These are phyloP conservation scores for Pharus latifolius DNA, from an alignment of 176 grass and related monocot species.

Conservation along the genomic window DNA sequence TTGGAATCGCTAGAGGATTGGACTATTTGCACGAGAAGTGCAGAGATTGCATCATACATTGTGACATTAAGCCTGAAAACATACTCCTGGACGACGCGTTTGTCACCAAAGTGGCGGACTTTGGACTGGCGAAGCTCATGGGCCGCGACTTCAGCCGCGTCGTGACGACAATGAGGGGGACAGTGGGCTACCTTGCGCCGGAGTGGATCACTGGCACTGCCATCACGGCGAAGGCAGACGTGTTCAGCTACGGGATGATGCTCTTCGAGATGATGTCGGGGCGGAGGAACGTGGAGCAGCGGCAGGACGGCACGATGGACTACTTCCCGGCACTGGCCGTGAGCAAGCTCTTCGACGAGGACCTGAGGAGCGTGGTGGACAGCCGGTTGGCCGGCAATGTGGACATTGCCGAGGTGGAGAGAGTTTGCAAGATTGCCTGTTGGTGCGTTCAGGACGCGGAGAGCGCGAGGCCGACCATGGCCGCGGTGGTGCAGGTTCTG, in stretches of 20 bases:
- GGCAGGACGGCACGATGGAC: not conserved
- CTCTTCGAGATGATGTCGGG: slow-evolving; percentile 39
- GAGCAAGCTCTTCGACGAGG: not conserved
- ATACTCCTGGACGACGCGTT: slow-evolving; percentile 39
- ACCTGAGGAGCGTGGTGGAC: slow-evolving; percentile 26
- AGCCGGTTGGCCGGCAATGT: not conserved
- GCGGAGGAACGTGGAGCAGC: slow-evolving; percentile 19
- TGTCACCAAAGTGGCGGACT: slow-evolving; percentile 27
- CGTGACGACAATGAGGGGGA: slow-evolving; percentile 42
- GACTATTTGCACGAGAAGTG: slow-evolving; percentile 55
- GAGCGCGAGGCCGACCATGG: slow-evolving; percentile 19
- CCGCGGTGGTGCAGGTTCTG: slow-evolving; percentile 24
- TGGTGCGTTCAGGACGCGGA: slow-evolving; percentile 46
- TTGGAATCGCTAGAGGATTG: slow-evolving; percentile 37
- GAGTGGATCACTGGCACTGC: slow-evolving; percentile 42
- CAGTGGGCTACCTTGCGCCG: slow-evolving; percentile 43
- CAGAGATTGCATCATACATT: slow-evolving; percentile 62
- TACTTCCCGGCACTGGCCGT: slow-evolving; percentile 31
- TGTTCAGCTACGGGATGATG: slow-evolving; percentile 60
- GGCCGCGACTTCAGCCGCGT: slow-evolving; percentile 51
- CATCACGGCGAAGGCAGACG: slow-evolving; percentile 41
- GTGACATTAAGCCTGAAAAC: slow-evolving; percentile 71
- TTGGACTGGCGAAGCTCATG: slow-evolving; percentile 44
- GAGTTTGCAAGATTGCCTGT: slow-evolving; percentile 40
- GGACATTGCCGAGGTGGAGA: slow-evolving; percentile 27